Conservation (phyloP, 352 stramenopile species). For the Phytophthora constricta region DNA sequence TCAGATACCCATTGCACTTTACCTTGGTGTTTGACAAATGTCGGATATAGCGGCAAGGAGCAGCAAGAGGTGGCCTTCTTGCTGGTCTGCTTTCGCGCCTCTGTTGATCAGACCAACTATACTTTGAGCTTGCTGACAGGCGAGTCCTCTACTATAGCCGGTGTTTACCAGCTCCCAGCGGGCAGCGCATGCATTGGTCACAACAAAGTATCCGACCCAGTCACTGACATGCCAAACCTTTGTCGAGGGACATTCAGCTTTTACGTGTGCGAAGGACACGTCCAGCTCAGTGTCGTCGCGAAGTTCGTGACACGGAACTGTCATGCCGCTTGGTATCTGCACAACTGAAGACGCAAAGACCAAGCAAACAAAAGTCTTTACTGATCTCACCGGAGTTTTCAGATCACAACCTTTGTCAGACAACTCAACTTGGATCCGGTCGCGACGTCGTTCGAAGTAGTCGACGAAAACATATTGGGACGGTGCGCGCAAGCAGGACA, state of each 20-base stretch:
- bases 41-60: conserved; percentile 19
- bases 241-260: conserved; percentile 23
- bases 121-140: conserved; percentile 5
- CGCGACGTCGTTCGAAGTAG: background rate
- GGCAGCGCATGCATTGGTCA: conserved; percentile 9
- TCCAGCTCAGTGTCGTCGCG: conserved; percentile 12
- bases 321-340: conserved; percentile 8
- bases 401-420: background rate
- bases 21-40: conserved; percentile 37
- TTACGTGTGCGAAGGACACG: conserved; percentile 1
- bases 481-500: background rate
- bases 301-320: conserved; percentile 3
- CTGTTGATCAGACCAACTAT: conserved; percentile 31
- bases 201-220: conserved; percentile 18
- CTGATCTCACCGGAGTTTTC: too few relatives aligned
- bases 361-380: too few relatives aligned
- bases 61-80: background rate
- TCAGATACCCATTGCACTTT: conserved; percentile 6
- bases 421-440: background rate
- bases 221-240: conserved; percentile 13
- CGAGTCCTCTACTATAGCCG: conserved; percentile 18
- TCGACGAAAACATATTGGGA: background rate
- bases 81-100: conserved; percentile 3
- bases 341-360: too few relatives aligned
- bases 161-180: conserved; percentile 28